Evolutionary conservation across 2,329 filamentous ascomycete genomes (phyloP).

Genomic region (Cephalotrichum gorgonifer): DNA sequence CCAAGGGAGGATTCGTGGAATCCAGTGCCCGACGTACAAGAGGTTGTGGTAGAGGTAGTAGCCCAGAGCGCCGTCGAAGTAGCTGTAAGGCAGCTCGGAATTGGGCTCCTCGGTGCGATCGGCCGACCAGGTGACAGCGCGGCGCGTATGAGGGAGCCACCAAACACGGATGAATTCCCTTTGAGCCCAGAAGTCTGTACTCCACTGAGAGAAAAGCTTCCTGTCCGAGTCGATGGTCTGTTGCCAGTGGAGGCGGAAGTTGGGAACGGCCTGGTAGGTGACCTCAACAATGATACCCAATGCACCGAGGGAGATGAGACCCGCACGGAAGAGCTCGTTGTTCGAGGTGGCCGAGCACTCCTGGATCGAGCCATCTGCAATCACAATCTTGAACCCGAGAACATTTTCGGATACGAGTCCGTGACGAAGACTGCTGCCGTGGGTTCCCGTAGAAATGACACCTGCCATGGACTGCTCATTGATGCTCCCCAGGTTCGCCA

Average conservation of each 20-base stretch:
- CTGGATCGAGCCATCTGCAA: slow-evolving; percentile 67
- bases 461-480: slow-evolving; percentile 89
- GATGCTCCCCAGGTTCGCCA: slow-evolving; percentile 91
- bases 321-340: slow-evolving; percentile 75
- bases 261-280: slow-evolving; percentile 69
- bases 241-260: slow-evolving; percentile 77
- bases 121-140: slow-evolving; percentile 85
- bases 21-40: slow-evolving; percentile 66
- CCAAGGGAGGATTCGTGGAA: slow-evolving; percentile 73
- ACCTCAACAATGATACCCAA: slow-evolving; percentile 87
- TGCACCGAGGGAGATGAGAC: slow-evolving; percentile 77
- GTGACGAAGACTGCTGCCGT: slow-evolving; percentile 77
- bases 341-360: slow-evolving; percentile 61
- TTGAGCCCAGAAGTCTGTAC: slow-evolving; percentile 65
- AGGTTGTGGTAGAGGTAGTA: slow-evolving; percentile 90
- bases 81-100: slow-evolving; percentile 52
- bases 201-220: slow-evolving; percentile 62
- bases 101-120: slow-evolving; percentile 58
- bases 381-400: slow-evolving; percentile 63
- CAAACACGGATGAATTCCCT: slow-evolving; percentile 88
- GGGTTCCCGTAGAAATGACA: slow-evolving; percentile 85
- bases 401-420: slow-evolving; percentile 77
- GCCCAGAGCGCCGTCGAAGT: slow-evolving; percentile 73
- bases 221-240: slow-evolving; percentile 67
- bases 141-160: slow-evolving; percentile 92